These are phyloP conservation scores for Scedosporium minutisporum DNA, from an alignment of 2,329 filamentous ascomycete species.

Conservation along the genomic window DNA sequence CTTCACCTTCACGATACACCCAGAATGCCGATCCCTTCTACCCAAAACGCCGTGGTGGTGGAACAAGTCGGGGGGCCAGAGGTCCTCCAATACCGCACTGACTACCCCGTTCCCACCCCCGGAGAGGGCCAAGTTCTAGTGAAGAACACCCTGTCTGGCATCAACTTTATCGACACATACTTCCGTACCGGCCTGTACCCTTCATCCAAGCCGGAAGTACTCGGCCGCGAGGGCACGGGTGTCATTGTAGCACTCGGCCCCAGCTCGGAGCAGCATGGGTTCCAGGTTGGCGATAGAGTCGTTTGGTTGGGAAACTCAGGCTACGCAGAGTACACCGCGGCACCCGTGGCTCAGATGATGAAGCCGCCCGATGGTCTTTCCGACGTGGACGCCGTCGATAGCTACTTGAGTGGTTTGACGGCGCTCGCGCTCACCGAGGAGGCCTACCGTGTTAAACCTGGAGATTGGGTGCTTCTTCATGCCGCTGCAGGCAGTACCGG, in stretches of 20 bases:
- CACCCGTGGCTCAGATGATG: neutral
- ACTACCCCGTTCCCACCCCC: neutral
- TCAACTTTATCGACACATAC: neutral
- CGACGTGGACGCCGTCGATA: neutral
- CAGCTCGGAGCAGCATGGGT: neutral
- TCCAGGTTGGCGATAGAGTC: neutral
- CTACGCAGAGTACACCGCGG: neutral
- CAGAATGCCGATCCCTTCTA: neutral
- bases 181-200: neutral
- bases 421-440: conserved; percentile 13
- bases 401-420: neutral
- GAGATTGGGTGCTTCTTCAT: conserved; percentile 14
- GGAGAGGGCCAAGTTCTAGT: neutral
- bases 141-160: neutral
- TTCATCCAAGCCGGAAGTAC: neutral
- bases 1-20: neutral
- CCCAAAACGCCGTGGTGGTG: neutral
- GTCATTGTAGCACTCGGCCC: neutral
- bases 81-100: neutral
- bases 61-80: neutral
- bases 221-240: neutral
- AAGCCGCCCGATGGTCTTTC: neutral
- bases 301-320: neutral
- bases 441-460: conserved; percentile 14
- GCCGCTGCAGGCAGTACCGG: conserved; percentile 30